These are phyloP conservation scores for Candida lessepsii DNA, from an alignment of 805 yeast species.

Conservation along the genomic window DNA sequence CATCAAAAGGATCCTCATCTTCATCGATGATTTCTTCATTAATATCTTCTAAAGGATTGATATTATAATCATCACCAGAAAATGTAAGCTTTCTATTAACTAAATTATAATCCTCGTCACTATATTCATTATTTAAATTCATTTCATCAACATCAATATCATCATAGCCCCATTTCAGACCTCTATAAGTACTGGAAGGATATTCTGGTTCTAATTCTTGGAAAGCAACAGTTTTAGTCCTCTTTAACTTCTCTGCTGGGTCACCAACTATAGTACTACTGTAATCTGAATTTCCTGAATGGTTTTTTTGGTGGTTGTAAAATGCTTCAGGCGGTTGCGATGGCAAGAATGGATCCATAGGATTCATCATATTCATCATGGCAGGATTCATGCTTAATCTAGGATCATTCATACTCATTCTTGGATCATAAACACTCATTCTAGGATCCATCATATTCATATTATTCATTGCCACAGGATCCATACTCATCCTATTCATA, in stretches of 20 bases:
- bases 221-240: conserved; percentile 29
- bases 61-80: conserved; percentile 38
- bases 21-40: conserved; percentile 20
- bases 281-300: conserved; percentile 10
- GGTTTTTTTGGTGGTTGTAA: conserved; percentile 8
- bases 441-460: conserved; percentile 5
- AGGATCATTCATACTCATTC: conserved; percentile 6
- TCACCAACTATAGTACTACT: conserved; percentile 17
- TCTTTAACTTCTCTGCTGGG: conserved; percentile 5
- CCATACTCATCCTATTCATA: conserved; percentile 3
- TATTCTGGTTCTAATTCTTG: conserved; percentile 30
- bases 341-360: conserved; percentile 11
- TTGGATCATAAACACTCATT: conserved; percentile 4
- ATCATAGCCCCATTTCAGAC: conserved; percentile 13
- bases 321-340: conserved; percentile 13
- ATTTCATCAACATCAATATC: conserved; percentile 13
- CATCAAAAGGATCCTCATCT: conserved; percentile 40
- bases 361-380: conserved; percentile 7
- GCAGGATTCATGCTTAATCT: too few relatives aligned
- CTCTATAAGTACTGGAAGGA: conserved; percentile 30
- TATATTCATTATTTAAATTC: conserved; percentile 10
- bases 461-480: background rate
- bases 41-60: conserved; percentile 41
- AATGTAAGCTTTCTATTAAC: conserved; percentile 20
- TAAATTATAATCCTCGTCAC: conserved; percentile 10